Conservation (phyloP, 208 protist species). For the Naegleria lovaniensis region DNA sequence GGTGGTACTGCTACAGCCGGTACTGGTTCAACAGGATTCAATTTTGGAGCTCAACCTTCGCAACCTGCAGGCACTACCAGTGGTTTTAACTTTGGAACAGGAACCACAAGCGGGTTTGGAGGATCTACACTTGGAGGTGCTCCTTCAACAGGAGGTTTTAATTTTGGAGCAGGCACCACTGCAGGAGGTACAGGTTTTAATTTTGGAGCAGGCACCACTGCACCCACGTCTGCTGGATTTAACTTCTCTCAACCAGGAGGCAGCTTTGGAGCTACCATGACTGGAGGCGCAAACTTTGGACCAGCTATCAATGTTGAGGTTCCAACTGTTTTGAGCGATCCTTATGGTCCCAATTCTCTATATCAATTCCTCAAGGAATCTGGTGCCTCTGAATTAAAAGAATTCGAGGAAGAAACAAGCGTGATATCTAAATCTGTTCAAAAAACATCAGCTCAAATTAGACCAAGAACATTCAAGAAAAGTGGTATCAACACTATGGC, state of each 20-base stretch:
- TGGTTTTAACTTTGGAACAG: background rate
- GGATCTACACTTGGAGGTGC: background rate
- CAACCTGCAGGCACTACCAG: background rate
- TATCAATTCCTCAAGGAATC: background rate
- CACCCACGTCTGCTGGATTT: background rate
- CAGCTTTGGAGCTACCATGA: background rate
- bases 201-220: background rate
- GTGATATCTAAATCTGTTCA: background rate
- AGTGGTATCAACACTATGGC: background rate
- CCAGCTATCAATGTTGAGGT: background rate
- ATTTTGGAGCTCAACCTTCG: background rate
- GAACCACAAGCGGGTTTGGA: background rate
- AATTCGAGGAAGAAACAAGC: background rate
- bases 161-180: background rate
- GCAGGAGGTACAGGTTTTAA: background rate
- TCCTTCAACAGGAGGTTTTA: background rate
- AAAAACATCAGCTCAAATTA: background rate
- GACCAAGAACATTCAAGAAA: conserved; percentile 12
- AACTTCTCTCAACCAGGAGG: background rate
- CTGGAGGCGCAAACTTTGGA: background rate
- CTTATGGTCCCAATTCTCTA: background rate
- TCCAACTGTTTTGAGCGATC: background rate
- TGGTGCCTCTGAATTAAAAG: background rate
- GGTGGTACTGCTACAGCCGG: background rate
- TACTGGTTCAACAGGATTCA: background rate